Percentiles rank a stretch among this genome's conserved stretches.
These are phyloP conservation scores for Ogataea methanolica DNA, from an alignment of 805 yeast species.

Conservation along the genomic window DNA sequence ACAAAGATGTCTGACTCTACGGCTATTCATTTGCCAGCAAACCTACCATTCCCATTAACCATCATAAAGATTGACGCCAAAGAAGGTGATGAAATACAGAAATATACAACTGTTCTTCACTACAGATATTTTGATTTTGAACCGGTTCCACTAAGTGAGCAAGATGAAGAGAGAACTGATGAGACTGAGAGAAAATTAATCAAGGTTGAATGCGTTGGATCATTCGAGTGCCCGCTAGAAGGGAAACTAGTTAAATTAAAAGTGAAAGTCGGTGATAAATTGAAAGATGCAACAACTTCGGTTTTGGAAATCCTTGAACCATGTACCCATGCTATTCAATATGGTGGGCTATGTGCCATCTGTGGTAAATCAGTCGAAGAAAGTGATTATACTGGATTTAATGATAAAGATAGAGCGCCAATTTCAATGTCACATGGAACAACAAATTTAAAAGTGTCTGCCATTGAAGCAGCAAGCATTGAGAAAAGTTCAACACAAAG, in stretches of 20 bases:
- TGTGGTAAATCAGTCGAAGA: slow-evolving; percentile 81
- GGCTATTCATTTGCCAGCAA: slow-evolving; percentile 50
- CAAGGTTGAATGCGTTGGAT: slow-evolving; percentile 64
- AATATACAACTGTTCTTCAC: slow-evolving; percentile 51
- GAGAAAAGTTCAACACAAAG: slow-evolving; percentile 63
- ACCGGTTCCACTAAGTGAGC: slow-evolving; percentile 47
- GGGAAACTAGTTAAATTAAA: slow-evolving; percentile 56
- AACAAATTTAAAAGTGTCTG: slow-evolving; percentile 75
- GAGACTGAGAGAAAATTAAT: slow-evolving; percentile 39
- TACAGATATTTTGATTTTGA: slow-evolving; percentile 67
- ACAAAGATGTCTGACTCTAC: slow-evolving; percentile 32
- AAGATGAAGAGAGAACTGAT: slow-evolving; percentile 26
- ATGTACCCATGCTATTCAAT: slow-evolving; percentile 89
- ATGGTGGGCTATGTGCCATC: slow-evolving; percentile 89
- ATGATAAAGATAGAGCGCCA: slow-evolving; percentile 69
- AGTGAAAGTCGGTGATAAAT: slow-evolving; percentile 55
- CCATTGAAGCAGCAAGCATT: slow-evolving; percentile 80
- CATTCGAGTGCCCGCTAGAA: slow-evolving; percentile 78
- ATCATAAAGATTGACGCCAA: slow-evolving; percentile 45
- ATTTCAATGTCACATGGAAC: slow-evolving; percentile 88
- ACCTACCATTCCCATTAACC: slow-evolving; percentile 65
- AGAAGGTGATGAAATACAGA: slow-evolving; percentile 42
- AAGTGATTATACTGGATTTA: slow-evolving; percentile 69
- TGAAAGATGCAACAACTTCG: slow-evolving; percentile 40
- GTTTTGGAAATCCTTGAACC: slow-evolving; percentile 68